A percentile compares a stretch with the other conserved stretches of the same genome.
These are phyloP conservation scores for Fagus sylvatica DNA, from an alignment of 306 rosid species.

Conservation along the genomic window DNA sequence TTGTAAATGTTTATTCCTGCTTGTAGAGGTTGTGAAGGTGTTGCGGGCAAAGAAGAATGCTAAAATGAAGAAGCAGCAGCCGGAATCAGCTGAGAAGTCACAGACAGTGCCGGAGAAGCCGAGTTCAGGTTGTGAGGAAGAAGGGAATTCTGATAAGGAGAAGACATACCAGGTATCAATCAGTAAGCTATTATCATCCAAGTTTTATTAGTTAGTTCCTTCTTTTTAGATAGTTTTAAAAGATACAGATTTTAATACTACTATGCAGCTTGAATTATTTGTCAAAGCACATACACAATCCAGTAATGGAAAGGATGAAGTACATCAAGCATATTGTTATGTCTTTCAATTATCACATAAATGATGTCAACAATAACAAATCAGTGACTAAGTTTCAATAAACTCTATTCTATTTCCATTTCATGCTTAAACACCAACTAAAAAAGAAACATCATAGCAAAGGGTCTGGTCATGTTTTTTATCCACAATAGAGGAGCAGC, in stretches of 20 bases:
- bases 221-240: background rate
- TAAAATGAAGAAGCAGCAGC: constrained; percentile 62
- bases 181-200: constrained; percentile 10
- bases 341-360: too few species aligned
- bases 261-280: background rate
- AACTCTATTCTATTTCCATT: background rate
- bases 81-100: constrained; percentile 37
- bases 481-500: background rate
- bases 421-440: background rate
- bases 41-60: constrained; percentile 80
- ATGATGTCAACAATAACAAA: background rate
- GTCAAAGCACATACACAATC: background rate
- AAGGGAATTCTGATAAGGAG: constrained; percentile 32
- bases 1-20: constrained; percentile 25
- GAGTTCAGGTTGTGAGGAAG: constrained; percentile 37
- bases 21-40: constrained; percentile 84
- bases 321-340: background rate
- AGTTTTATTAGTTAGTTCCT: background rate
- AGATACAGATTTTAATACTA: background rate
- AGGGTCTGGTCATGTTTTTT: background rate
- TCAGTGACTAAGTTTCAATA: background rate
- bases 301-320: background rate
- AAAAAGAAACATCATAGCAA: background rate
- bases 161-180: constrained; percentile 50
- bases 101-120: constrained; percentile 25